Conservation (phyloP, 495 filamentous ascomycete genomes). For the Penicillium bovifimosum region DNA sequence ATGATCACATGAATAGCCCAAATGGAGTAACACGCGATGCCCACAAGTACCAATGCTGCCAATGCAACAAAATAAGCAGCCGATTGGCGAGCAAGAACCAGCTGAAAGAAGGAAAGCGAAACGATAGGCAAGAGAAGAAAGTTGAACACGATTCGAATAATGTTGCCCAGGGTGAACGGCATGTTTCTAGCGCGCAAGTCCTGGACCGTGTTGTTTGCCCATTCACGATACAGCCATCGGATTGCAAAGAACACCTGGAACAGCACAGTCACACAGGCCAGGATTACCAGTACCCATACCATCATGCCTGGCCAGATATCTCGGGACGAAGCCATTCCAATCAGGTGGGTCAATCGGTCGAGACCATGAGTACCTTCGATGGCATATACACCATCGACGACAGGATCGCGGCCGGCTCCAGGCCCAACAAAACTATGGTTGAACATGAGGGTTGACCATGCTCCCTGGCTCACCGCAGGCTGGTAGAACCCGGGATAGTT, state of each 20-base stretch:
- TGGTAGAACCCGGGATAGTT: slow-evolving; percentile 94
- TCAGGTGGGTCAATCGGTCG: slow-evolving; percentile 68
- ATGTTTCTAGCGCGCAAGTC: slow-evolving; percentile 86
- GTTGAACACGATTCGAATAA: slow-evolving; percentile 85
- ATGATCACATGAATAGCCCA: slow-evolving; percentile 78
- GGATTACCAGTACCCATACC: slow-evolving; percentile 73
- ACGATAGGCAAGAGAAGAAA: slow-evolving; percentile 86
- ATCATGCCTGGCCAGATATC: slow-evolving; percentile 95
- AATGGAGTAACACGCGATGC: slow-evolving; percentile 64
- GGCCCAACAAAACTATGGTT: slow-evolving; percentile 81
- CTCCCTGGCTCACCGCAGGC: slow-evolving; percentile 76
- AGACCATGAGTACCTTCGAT: slow-evolving; percentile 68
- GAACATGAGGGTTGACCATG: slow-evolving; percentile 89
- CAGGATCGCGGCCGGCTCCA: slow-evolving; percentile 52
- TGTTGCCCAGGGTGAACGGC: slow-evolving; percentile 84
- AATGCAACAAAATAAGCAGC: slow-evolving; percentile 63
- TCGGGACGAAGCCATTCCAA: slow-evolving; percentile 68
- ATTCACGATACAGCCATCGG: slow-evolving; percentile 66
- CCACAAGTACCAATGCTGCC: slow-evolving; percentile 66
- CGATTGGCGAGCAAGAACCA: slow-evolving; percentile 67
- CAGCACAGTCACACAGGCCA: slow-evolving; percentile 60
- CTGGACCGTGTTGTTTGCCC: slow-evolving; percentile 69
- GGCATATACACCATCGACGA: slow-evolving; percentile 83
- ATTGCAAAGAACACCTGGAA: slow-evolving; percentile 70
- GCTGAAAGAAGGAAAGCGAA: slow-evolving; percentile 80